Evolutionary conservation across 768 basidiomycete genomes (phyloP).

Genomic region (Pleurotus tuber-regium): DNA sequence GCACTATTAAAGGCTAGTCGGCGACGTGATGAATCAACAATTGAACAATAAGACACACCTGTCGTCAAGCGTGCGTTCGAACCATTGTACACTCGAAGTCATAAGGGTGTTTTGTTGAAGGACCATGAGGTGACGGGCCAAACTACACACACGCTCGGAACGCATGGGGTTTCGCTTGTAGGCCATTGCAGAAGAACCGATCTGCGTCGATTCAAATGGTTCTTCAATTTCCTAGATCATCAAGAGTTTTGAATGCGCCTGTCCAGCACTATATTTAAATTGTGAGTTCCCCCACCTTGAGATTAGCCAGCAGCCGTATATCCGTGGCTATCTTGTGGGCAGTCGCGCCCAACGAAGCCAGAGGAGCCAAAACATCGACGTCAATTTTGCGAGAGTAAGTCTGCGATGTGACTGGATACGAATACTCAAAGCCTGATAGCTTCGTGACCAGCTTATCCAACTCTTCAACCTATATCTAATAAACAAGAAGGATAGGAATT

Average conservation of each 20-base stretch:
- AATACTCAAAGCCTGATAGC: slow-evolving; percentile 89
- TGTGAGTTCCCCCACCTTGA: slow-evolving; percentile 59
- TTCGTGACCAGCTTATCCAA: slow-evolving; percentile 88
- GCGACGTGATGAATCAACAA: not conserved
- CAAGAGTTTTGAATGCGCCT: not conserved
- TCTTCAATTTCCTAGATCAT: slow-evolving; percentile 85
- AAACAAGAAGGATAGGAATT: no score
- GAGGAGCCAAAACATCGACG: slow-evolving; percentile 84
- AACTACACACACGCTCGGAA: slow-evolving; percentile 93
- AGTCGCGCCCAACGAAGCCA: slow-evolving; percentile 89
- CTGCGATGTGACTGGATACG: slow-evolving; percentile 97
- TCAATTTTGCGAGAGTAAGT: slow-evolving; percentile 99
- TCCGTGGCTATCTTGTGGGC: slow-evolving; percentile 99
- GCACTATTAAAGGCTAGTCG: slow-evolving; percentile 51
- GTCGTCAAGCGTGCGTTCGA: slow-evolving; percentile 97
- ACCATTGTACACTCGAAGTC: slow-evolving; percentile 96
- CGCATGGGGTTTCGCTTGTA: slow-evolving; percentile 99
- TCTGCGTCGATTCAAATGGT: slow-evolving; percentile 98
- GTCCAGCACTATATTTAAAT: no score
- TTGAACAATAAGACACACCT: slow-evolving; percentile 45
- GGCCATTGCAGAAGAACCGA: slow-evolving; percentile 96
- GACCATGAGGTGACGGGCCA: slow-evolving; percentile 94
- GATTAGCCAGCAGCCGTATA: slow-evolving; percentile 87
- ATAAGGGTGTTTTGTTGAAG: slow-evolving; percentile 95
- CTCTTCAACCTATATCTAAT: slow-evolving; percentile 73